These are phyloP conservation scores for Hypoxylon sp. DNA, from an alignment of 2,329 filamentous ascomycete species.

Conservation along the genomic window DNA sequence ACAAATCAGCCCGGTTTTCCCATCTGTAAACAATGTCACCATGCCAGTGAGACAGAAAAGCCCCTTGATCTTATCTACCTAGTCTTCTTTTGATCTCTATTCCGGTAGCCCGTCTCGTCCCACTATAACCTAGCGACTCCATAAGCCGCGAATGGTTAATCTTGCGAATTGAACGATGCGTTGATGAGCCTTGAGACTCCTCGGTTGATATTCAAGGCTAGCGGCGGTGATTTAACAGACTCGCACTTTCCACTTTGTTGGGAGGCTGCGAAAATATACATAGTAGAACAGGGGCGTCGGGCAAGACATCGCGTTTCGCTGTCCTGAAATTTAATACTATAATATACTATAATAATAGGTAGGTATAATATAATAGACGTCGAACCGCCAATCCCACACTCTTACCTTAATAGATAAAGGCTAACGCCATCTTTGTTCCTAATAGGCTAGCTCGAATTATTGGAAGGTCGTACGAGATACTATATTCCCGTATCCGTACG, in stretches of 20 bases:
- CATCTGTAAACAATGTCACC: constrained; percentile 3
- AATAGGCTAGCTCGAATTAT: constrained; percentile 19
- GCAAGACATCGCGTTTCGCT: neutral
- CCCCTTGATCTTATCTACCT: neutral
- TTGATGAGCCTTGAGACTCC: neutral
- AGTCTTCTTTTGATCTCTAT: constrained; percentile 6
- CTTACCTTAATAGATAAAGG: neutral
- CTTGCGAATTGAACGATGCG: constrained; percentile 2
- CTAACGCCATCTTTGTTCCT: constrained; percentile 6
- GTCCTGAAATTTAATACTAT: too few relatives aligned
- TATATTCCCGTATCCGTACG: constrained; percentile 2
- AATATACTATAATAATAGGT: neutral
- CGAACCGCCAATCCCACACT: neutral
- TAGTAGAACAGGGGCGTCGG: neutral
- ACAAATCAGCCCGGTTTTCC: constrained; percentile 5
- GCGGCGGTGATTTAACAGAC: neutral
- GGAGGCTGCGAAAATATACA: neutral
- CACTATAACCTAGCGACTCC: constrained; percentile 26
- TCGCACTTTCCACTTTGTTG: neutral
- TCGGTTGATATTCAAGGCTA: neutral
- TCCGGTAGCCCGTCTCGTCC: constrained; percentile 18
- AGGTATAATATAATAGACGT: neutral
- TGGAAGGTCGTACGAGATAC: constrained; percentile 20
- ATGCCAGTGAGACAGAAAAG: neutral
- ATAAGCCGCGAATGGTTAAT: constrained; percentile 6